These are phyloP conservation scores for Fraxinus albicans DNA, from an alignment of 305 asterid species.

Conservation along the genomic window DNA sequence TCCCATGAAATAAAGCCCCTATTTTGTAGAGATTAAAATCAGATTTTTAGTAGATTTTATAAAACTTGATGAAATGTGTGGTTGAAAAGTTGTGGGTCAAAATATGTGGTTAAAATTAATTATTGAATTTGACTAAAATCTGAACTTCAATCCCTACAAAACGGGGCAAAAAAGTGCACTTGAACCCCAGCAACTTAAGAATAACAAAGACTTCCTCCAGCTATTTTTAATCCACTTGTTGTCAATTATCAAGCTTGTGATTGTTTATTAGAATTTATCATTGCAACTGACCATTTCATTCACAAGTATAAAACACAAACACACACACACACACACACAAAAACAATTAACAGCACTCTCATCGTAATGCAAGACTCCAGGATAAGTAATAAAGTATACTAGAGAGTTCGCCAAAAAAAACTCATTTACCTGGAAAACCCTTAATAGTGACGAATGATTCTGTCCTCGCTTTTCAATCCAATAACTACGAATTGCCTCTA, in stretches of 20 bases:
- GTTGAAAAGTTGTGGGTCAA: background rate
- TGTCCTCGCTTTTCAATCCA: slow-evolving; percentile 77
- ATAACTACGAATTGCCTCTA: slow-evolving; percentile 58
- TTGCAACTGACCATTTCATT: background rate
- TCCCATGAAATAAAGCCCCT: background rate
- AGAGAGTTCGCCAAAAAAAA: background rate
- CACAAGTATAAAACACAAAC: background rate
- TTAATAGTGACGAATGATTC: slow-evolving; percentile 57
- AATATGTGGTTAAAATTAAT: background rate
- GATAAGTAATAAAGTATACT: background rate
- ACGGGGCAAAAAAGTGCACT: background rate
- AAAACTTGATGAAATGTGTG: background rate
- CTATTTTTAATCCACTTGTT: background rate
- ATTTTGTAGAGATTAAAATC: background rate
- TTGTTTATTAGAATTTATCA: background rate
- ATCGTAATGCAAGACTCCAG: background rate
- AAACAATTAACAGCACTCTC: background rate
- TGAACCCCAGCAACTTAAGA: background rate
- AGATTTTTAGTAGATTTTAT: too few relatives aligned
- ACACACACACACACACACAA: background rate
- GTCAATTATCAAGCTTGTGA: background rate
- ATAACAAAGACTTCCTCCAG: background rate
- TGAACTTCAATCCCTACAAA: background rate
- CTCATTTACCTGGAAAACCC: slow-evolving; percentile 78
- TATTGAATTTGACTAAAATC: background rate